Percentiles rank a stretch among this genome's conserved stretches.
Conservation (phyloP, 1,139 yeast genomes). For the Geotrichum australiense region DNA sequence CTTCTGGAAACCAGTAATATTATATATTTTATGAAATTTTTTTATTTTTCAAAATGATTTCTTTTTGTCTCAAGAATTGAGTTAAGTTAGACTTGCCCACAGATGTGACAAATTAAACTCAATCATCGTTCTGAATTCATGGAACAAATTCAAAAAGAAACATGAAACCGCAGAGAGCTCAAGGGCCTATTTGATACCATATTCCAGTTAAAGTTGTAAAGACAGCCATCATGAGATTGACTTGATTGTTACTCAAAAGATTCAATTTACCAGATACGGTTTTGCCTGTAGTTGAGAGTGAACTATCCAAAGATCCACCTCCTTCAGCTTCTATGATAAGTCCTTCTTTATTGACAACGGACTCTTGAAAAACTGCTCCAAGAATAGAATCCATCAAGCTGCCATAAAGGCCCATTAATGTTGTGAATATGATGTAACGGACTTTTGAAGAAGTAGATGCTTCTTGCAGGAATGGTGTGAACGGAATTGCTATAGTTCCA, state of each 20-base stretch:
- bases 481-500: slow-evolving; percentile 30
- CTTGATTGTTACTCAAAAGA: slow-evolving; percentile 39
- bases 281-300: not conserved
- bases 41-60: not conserved
- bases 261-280: slow-evolving; percentile 25
- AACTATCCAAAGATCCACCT: slow-evolving; percentile 31
- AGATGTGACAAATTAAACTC: too few relatives aligned
- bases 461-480: slow-evolving; percentile 20
- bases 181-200: too few relatives aligned
- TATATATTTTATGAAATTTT: not conserved
- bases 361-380: slow-evolving; percentile 40
- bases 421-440: slow-evolving; percentile 29
- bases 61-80: too few relatives aligned
- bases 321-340: slow-evolving; percentile 40
- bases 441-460: not conserved
- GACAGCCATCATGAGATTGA: slow-evolving; percentile 37
- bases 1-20: not conserved
- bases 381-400: slow-evolving; percentile 41
- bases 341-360: slow-evolving; percentile 36
- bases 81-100: too few relatives aligned
- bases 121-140: too few relatives aligned
- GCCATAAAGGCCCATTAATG: slow-evolving; percentile 38
- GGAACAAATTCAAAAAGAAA: too few relatives aligned
- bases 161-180: not conserved
- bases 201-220: slow-evolving; percentile 31